Conservation (phyloP, 2,329 filamentous ascomycete genomes). For the Monilinia fructigena region DNA sequence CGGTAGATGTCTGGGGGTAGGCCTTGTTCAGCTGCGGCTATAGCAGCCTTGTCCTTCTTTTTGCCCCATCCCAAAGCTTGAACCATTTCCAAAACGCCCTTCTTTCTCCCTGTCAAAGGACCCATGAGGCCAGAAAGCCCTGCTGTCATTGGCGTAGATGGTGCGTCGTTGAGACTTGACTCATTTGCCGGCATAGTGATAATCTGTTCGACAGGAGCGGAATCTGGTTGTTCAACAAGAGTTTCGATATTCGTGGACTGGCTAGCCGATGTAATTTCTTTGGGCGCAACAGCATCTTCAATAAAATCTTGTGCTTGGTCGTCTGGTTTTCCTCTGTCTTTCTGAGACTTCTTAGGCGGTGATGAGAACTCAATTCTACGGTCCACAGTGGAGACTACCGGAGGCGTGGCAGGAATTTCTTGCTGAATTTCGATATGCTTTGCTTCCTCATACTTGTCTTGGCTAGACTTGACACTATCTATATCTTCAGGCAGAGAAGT, state of each 20-base stretch:
- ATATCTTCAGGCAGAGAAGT: no score
- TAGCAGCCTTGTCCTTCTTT: conserved; percentile 17
- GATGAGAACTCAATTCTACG: conserved; percentile 4
- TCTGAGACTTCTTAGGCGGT: conserved; percentile 24
- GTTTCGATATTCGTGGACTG: neutral
- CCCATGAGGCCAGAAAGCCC: conserved; percentile 12
- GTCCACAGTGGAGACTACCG: neutral
- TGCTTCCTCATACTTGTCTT: neutral
- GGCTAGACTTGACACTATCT: neutral
- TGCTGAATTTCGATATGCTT: neutral
- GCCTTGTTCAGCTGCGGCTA: conserved; percentile 11
- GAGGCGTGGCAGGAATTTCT: neutral
- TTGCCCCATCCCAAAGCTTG: conserved; percentile 21
- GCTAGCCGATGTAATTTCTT: neutral
- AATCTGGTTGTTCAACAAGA: neutral
- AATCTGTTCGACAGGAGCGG: conserved; percentile 14
- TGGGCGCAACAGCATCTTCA: conserved; percentile 7
- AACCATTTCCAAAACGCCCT: conserved; percentile 23
- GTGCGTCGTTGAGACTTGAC: neutral
- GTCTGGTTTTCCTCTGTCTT: conserved; percentile 35
- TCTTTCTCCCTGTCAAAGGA: conserved; percentile 18
- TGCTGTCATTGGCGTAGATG: conserved; percentile 16
- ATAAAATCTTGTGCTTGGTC: conserved; percentile 12
- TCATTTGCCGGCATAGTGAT: conserved; percentile 13
- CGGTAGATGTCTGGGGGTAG: conserved; percentile 17